Base-by-base conservation (phyloP, 164 flowering plant genomes). In the Liquidambar formosana region DNA sequence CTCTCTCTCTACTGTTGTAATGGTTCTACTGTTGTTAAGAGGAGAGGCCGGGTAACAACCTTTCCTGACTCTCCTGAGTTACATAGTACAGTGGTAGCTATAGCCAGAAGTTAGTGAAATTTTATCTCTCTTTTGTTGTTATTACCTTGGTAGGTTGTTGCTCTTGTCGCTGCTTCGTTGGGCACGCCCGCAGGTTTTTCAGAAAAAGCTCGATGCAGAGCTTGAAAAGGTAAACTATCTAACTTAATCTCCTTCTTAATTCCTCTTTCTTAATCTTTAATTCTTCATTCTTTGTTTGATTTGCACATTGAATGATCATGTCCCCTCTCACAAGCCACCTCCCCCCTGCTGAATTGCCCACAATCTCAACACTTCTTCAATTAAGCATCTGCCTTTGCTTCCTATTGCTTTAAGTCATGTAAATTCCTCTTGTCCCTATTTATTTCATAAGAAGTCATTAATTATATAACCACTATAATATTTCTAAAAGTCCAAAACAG, bases 111-210 rank as follows among this genome's bases (percentile, higher is more conserved):
- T 43, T 64, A 72, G 65, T 73, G 61, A 46, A 66, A 47, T 33
- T 56, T 41, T 62, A 52, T 48, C n/a, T 69, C 46, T 57, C 53
- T 51, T 53, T 71, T 71, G 70, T 54, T 74, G 65, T 65, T 69
- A 67, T 26, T 49, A 68, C 61, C 51, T 66, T 64, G 77, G 60
- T 74, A 80, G 76, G 80, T 82, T 65, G 83, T 81, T 82, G 71
- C 76, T 79, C 72, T 73, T 78, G 87, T 81, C 79, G 78, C 80
- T 79, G 83, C 76, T 82, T 74, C 73, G 70, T 73, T 78, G 79
- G 86, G 78, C 84, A 77, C 68, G 76, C 70, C 73, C 60, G 69
- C 84, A 78, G 85, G 70, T 75, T 64, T 18, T 78, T 68, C 73
- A 71, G 77, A 71, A 64, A 57, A 64, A 56, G 46, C 47, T n/a